These are phyloP conservation scores for Emydomyces testavorans DNA, from an alignment of 2,329 filamentous ascomycete species.

Conservation along the genomic window DNA sequence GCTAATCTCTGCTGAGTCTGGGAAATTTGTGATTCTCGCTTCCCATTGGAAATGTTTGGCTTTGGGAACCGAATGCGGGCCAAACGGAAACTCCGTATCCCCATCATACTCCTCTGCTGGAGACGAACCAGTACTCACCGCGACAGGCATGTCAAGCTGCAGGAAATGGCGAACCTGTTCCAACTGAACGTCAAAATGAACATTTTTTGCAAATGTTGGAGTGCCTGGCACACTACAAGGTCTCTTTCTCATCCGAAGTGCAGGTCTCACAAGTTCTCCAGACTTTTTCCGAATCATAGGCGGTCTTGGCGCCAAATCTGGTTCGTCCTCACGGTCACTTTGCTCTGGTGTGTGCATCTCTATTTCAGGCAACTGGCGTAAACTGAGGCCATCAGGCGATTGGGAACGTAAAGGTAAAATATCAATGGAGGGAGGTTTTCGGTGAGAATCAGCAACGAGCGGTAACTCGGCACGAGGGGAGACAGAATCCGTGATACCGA, in stretches of 20 bases:
- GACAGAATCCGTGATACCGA: slow-evolving; percentile 1
- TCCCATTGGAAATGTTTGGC: slow-evolving; percentile 65
- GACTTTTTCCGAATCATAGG: slow-evolving; percentile 96
- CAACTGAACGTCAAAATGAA: slow-evolving; percentile 95
- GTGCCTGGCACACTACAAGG: slow-evolving; percentile 97
- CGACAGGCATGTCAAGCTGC: slow-evolving; percentile 85
- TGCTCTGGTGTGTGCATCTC: slow-evolving; percentile 28
- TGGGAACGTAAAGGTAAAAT: neutral
- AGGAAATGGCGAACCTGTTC: slow-evolving; percentile 95
- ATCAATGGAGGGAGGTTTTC: slow-evolving; percentile 2
- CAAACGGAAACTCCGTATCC: slow-evolving; percentile 82
- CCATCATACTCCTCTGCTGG: slow-evolving; percentile 80
- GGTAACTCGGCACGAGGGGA: slow-evolving; percentile 4
- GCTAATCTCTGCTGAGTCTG: slow-evolving; percentile 47
- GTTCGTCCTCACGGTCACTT: slow-evolving; percentile 47
- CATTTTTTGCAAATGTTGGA: slow-evolving; percentile 86
- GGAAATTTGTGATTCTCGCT: slow-evolving; percentile 74
- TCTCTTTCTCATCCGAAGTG: slow-evolving; percentile 66
- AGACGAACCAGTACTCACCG: slow-evolving; percentile 87
- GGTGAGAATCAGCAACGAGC: slow-evolving; percentile 1
- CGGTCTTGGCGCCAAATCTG: slow-evolving; percentile 55
- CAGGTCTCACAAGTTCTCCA: slow-evolving; percentile 86
- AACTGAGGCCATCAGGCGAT: slow-evolving; percentile 5
- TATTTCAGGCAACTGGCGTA: slow-evolving; percentile 19
- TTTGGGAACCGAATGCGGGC: slow-evolving; percentile 37